A percentile compares a stretch with the other conserved stretches of the same genome.
Evolutionary conservation across 345 rosid genomes (phyloP).

Genomic region (Rhodamnia argentea): DNA sequence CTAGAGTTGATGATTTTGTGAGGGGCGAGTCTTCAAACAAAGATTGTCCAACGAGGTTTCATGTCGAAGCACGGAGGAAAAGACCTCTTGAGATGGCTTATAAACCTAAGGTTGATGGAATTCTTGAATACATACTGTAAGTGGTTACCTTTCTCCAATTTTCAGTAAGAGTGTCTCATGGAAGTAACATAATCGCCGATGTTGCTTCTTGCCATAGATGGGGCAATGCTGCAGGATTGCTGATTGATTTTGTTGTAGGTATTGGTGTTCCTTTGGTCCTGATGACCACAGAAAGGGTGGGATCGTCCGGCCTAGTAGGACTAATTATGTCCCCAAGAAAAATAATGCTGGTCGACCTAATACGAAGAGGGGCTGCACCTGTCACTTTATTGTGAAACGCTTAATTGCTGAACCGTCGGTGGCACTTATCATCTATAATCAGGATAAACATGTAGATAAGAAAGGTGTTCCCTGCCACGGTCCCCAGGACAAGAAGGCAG

Average conservation of each 20-base stretch:
- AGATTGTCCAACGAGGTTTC: constrained; percentile 90
- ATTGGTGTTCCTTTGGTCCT: constrained; percentile 99
- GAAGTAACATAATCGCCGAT: not conserved
- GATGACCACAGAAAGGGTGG: constrained; percentile 94
- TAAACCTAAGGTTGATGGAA: constrained; percentile 92
- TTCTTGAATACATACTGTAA: constrained; percentile 92
- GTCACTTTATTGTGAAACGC: constrained; percentile 95
- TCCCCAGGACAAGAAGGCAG: constrained; percentile 89
- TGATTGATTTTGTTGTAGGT: constrained; percentile 30
- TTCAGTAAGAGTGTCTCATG: not conserved
- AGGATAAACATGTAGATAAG: constrained; percentile 84
- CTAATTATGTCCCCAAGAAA: constrained; percentile 67
- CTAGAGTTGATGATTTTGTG: constrained; percentile 90
- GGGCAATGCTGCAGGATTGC: not conserved
- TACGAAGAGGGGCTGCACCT: constrained; percentile 90
- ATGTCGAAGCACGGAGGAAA: constrained; percentile 89
- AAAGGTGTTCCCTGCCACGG: constrained; percentile 92
- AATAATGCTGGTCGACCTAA: constrained; percentile 92
- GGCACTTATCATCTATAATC: constrained; percentile 78
- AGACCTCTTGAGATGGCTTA: constrained; percentile 35
- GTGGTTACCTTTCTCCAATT: constrained; percentile 11
- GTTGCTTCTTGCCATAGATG: not conserved
- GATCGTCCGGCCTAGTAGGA: constrained; percentile 78
- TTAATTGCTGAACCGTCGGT: constrained; percentile 83
- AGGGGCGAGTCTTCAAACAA: constrained; percentile 77